Conservation (phyloP, 2,329 filamentous ascomycete genomes). For the Epicoccum nigrum region DNA sequence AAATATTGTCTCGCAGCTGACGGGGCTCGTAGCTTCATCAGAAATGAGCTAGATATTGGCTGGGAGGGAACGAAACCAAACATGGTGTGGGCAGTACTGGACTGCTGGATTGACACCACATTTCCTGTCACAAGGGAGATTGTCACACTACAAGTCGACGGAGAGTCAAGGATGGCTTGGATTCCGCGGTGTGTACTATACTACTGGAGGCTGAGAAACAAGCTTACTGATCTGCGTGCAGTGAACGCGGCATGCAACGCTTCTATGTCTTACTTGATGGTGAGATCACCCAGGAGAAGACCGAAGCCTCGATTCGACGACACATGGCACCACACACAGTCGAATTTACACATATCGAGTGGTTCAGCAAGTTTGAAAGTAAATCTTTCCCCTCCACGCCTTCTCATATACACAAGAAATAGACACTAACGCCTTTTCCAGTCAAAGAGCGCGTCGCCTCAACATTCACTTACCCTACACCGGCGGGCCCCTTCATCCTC, state of each 20-base stretch:
- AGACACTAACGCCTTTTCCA: background rate
- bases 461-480: slow-evolving; percentile 20
- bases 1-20: slow-evolving; percentile 27
- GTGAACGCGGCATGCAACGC: slow-evolving; percentile 54
- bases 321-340: slow-evolving; percentile 54
- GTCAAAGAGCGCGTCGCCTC: slow-evolving; percentile 29
- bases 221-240: background rate
- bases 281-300: slow-evolving; percentile 50
- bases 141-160: slow-evolving; percentile 55
- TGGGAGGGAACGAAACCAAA: slow-evolving; percentile 58
- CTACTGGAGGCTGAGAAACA: background rate
- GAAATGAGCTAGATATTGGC: slow-evolving; percentile 43
- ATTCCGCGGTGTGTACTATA: slow-evolving; percentile 47
- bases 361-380: slow-evolving; percentile 60
- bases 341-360: slow-evolving; percentile 54
- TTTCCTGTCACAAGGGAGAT: slow-evolving; percentile 57
- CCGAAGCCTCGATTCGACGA: slow-evolving; percentile 52
- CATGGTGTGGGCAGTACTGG: slow-evolving; percentile 58
- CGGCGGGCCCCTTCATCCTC: slow-evolving; percentile 22
- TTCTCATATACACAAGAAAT: too few relatives aligned
- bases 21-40: slow-evolving; percentile 23
- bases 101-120: slow-evolving; percentile 58
- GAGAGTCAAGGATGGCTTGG: slow-evolving; percentile 56
- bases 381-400: slow-evolving; percentile 13
- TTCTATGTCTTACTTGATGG: slow-evolving; percentile 58